Base-by-base conservation (phyloP, 257 asterid genomes). In the Solanum rostratum region DNA sequence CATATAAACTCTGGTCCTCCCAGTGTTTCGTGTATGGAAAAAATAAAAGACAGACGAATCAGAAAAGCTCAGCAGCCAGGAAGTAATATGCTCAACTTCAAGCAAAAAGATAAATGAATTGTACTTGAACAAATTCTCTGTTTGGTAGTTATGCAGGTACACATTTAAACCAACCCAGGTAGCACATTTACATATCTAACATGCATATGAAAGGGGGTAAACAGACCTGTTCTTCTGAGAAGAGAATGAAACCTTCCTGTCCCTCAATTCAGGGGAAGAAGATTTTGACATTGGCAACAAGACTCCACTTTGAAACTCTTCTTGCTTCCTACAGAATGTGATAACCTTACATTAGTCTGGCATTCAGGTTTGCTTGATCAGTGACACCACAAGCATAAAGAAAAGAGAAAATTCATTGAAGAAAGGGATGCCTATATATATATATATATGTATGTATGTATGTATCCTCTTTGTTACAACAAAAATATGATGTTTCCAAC, bases 231-330 rank as follows among this genome's bases (percentile, higher is more conserved):
- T 85, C 57, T 83, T 89, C 80, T 71, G 90, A 84, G 91, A 87
- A 84, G 87, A 81, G 87, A 91, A 86, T 84, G 94, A 81, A 87
- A 87, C 84, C 59, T 85, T 91, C 83, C 66, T 60, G 78, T 74
- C 89, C 88, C 88, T 85, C 57, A 81, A 16, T 85, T 90, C 90
- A 87, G 85, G 87, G 85, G 88, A 70, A 85, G 91, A 84, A 86
- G 92, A 85, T 89, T 86, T 90, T 69, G 97, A 88, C 98, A 93
- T 95, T 89, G 86, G 96, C 88, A 87, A 84, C 85, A 88, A 66
- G 80, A 84, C 87, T 86, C 88, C 89, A 66, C 81, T 88, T 85
- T 87, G 70, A 86, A 76, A 73, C 84, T 83, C 83, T 86, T 84
- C 86, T 73, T 86, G 85, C 86, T 81, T 85, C 92, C 92, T 88